Evolutionary conservation across 345 rosid genomes (phyloP).

Genomic region (Excoecaria cochinchinensis): DNA sequence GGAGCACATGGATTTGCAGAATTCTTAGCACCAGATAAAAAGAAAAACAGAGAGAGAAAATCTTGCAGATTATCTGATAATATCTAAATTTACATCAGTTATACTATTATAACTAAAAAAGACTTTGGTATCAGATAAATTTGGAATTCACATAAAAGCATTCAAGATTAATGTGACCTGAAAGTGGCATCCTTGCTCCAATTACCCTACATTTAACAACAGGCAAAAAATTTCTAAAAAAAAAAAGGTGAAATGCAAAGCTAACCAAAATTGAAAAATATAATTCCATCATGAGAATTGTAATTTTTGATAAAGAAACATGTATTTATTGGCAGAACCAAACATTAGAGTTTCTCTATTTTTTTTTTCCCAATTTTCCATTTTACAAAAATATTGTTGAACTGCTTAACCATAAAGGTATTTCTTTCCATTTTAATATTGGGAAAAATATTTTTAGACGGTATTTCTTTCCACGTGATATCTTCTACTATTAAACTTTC

Average conservation of each 20-base stretch:
- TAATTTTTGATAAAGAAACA: no score
- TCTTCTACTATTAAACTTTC: no score
- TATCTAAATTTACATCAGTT: not conserved
- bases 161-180: not conserved
- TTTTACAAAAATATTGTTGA: constrained; percentile 1
- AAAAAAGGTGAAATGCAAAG: not conserved
- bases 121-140: not conserved
- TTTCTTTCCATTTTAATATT: no score
- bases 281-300: not conserved
- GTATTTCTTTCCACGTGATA: no score
- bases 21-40: no score
- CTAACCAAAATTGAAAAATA: not conserved
- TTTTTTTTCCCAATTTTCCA: not conserved
- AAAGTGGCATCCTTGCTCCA: not conserved
- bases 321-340: not conserved
- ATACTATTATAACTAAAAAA: not conserved
- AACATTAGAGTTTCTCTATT: not conserved
- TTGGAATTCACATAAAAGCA: not conserved
- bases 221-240: not conserved
- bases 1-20: no score
- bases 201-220: not conserved
- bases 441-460: no score
- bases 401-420: constrained; percentile 2
- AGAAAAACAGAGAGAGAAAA: not conserved
- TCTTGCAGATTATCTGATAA: not conserved